Conservation (phyloP, 345 rosid species). For the Eucalyptus sideroxylon region DNA sequence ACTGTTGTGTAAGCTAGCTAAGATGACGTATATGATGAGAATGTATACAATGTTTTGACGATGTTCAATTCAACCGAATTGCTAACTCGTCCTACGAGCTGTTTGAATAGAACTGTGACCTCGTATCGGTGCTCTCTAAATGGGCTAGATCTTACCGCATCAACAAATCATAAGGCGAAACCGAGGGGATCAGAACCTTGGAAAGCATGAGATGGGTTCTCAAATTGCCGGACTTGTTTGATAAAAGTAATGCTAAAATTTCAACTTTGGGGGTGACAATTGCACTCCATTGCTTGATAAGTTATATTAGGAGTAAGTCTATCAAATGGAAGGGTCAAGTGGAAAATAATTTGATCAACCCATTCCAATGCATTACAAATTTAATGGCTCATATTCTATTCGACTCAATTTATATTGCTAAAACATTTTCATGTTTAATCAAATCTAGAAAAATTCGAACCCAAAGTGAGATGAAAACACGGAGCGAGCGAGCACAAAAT, state of each 20-base stretch:
- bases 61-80: neutral
- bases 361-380: rapidly evolving
- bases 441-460: rapidly evolving
- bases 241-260: neutral
- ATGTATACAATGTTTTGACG: neutral
- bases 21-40: neutral
- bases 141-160: neutral
- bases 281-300: neutral
- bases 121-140: neutral
- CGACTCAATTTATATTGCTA: no score
- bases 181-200: neutral
- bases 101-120: neutral
- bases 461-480: no score
- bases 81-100: neutral
- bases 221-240: neutral
- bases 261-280: neutral
- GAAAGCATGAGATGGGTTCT: neutral
- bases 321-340: no score
- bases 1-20: neutral
- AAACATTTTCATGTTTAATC: no score
- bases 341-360: no score
- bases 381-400: no score
- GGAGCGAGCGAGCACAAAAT: rapidly evolving
- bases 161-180: neutral
- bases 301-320: neutral